phyloP scores from a whole-genome alignment of 345 rosid genomes.

The Camelina neglecta region DNA sequence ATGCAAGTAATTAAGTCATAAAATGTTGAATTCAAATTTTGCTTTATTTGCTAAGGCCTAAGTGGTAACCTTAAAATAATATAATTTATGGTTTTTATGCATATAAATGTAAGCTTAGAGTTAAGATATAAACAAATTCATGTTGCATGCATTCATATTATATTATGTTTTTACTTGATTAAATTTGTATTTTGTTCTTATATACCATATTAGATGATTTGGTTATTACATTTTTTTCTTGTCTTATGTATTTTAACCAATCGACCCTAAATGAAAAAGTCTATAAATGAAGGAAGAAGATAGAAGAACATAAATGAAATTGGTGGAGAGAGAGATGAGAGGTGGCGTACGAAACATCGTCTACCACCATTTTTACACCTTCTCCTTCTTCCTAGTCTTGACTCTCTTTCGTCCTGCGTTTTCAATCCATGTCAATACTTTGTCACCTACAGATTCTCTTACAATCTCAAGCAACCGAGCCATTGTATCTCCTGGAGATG shows the following conservation, averaged over 20 bases:
- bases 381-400: slow-evolving; percentile 34
- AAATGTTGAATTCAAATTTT: neutral
- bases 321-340: slow-evolving; percentile 37
- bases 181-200: too few relatives aligned
- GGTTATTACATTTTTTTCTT: too few relatives aligned
- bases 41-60: neutral
- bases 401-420: slow-evolving; percentile 32
- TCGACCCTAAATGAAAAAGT: too few relatives aligned
- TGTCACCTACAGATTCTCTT: slow-evolving; percentile 48
- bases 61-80: neutral
- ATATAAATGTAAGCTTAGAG: neutral
- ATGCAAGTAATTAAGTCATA: neutral
- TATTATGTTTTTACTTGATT: too few relatives aligned
- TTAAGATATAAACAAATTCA: too few relatives aligned
- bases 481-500: slow-evolving; percentile 55
- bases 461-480: slow-evolving; percentile 47
- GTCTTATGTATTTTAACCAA: too few relatives aligned
- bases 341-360: neutral
- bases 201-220: too few relatives aligned
- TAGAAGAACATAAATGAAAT: slow-evolving; percentile 3
- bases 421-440: slow-evolving; percentile 45
- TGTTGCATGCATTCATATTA: too few relatives aligned
- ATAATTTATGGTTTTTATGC: too few relatives aligned
- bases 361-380: slow-evolving; percentile 26
- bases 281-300: slow-evolving; percentile 8